These are phyloP conservation scores for Aulographum hederae DNA, from an alignment of 2,329 filamentous ascomycete species.

Conservation along the genomic window DNA sequence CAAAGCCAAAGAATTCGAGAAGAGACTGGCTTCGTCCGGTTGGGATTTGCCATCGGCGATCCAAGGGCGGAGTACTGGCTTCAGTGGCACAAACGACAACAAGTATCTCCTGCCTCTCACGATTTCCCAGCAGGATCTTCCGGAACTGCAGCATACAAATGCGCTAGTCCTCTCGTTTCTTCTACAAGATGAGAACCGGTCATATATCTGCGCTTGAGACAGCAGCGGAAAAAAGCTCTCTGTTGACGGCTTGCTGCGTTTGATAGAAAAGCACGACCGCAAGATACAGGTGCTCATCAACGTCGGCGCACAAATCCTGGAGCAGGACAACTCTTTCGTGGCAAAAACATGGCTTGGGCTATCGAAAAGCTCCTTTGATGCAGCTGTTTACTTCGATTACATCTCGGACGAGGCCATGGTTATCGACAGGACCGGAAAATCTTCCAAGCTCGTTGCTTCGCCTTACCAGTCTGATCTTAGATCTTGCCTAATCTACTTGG, in stretches of 20 bases:
- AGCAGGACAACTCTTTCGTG: slow-evolving; percentile 35
- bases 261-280: too few species aligned
- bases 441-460: slow-evolving; percentile 37
- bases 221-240: slow-evolving; percentile 16
- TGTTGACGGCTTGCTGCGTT: slow-evolving; percentile 19
- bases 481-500: slow-evolving; percentile 46
- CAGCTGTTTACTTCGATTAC: slow-evolving; percentile 29
- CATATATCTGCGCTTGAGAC: slow-evolving; percentile 22
- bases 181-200: slow-evolving; percentile 31
- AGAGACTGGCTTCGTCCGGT: slow-evolving; percentile 45
- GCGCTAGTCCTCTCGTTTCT: slow-evolving; percentile 44
- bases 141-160: slow-evolving; percentile 38
- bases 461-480: slow-evolving; percentile 38
- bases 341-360: slow-evolving; percentile 32
- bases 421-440: slow-evolving; percentile 22
- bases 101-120: slow-evolving; percentile 39
- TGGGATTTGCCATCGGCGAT: slow-evolving; percentile 46
- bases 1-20: slow-evolving; percentile 44
- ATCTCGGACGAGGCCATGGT: slow-evolving; percentile 24
- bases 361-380: slow-evolving; percentile 13
- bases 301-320: slow-evolving; percentile 44
- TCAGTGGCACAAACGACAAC: slow-evolving; percentile 56
- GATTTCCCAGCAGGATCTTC: slow-evolving; percentile 42
- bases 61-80: slow-evolving; percentile 42
- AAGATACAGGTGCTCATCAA: slow-evolving; percentile 41